Base-by-base conservation (phyloP, 1,139 yeast genomes). In the Zygosaccharomyces pseudobailii region DNA sequence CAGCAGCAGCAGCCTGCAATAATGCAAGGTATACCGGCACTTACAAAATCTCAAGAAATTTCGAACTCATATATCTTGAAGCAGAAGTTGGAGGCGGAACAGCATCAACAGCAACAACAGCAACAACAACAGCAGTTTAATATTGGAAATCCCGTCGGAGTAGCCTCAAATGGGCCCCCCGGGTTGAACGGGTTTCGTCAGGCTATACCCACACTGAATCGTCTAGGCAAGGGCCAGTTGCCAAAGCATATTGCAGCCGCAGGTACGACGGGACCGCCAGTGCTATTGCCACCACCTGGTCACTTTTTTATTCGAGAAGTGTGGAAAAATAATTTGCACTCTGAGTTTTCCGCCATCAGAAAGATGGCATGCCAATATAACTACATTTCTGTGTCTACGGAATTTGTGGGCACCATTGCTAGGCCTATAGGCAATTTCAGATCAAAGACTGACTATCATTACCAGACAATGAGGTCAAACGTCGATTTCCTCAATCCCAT, bases 371-470 rank as follows among this genome's bases (percentile, higher is more conserved):
- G 80, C 50, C 79, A 80, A 52, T 85, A 84, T 59, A 80, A 84
- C 46, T 79, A 78, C 60, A 79, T 89, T 20, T 82, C 96, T 2
- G 83, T 83, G 45, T 85, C 90, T 59, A 90, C 95, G 49, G 97
- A 92, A 66, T 89, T 92, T 63, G 97, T 97, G 0, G 98, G 98
- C 0, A 87, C 94, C 30, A 87, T 92, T 23, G 96, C 96, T 1
- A 78, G 98, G 56, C 98, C 98, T 9, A 87, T 92, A 52, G 98
- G 98, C n/a, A 81, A 89, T 8, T 92, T 92, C 69, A 82, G 88
- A 59, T 82, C 94, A 7, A 86, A 94, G 10, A 78, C 87, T 25
- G 98, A 92, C 66, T 92, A 89, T 67, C 97, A 92, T 67, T 92
- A 92, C 65, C 98, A 92, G 68, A 92, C 97, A 0, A 77, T 92